Evolutionary conservation across 1,284 basidiomycete genomes (phyloP), one percentile per base, ranked within the genome.

Genomic region (Irpex rosettiformis): DNA sequence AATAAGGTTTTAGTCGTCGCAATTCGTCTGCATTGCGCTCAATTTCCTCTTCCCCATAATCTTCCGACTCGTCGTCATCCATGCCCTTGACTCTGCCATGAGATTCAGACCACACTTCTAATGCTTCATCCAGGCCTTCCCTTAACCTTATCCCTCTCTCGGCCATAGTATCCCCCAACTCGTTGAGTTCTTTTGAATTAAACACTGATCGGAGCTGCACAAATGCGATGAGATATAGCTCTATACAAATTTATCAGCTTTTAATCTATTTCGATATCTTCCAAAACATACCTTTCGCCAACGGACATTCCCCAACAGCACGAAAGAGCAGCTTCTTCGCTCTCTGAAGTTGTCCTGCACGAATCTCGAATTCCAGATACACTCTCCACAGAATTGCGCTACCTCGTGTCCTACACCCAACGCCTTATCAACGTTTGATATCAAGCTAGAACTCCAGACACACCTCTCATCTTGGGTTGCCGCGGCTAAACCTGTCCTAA

Each of bases 161-260:
- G 4, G 82, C 84, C 88, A 96, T 94, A 8, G 86, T 81, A 58
- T 93, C 88, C 33, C 79, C 84, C 65, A 91, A 82, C 24, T 74
- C 79, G 55, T 82, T 79, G 63, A 96, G 77, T 69, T 97, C 94
- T 18, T 75, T 74, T 16, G 73, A 64, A 29, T 76, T 82, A 71
- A 95, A 96, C 55, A 81, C 83, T 1, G 76, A 69, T 29, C 93
- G 82, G 43, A 97, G 74, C 0, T 84, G 79, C 3, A 85, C 83
- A 73, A 96, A 97, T 3, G 94, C 91, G 21, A 94, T 69, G 57
- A 98, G 77, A 78, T 96, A 96, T 54, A 97, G 73, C 40, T 88
- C 94, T 96, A 71, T 55, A 55, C 64, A 30, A n/a, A 64, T 55
- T 54, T 58, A 52, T 61, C 16, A 62, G 52, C 56, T 47, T 27